A percentile compares a stretch with the other conserved stretches of the same genome.
These are phyloP conservation scores for Ustilago hordei DNA, from an alignment of 1,284 basidiomycete species.

Conservation along the genomic window DNA sequence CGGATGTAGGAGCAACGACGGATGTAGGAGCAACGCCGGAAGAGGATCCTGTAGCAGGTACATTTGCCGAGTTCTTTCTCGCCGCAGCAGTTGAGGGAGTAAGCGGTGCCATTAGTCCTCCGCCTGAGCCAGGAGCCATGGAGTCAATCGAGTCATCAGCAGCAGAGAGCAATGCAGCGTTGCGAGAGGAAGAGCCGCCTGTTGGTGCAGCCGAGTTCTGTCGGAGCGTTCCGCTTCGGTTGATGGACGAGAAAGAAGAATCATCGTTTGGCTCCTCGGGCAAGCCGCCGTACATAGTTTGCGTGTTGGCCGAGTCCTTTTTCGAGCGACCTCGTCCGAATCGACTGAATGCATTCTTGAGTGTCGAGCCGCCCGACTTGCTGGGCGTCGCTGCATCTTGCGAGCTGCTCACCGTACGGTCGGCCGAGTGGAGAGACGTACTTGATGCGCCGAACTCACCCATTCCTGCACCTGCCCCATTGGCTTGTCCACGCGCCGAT, in stretches of 20 bases:
- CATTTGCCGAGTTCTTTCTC: conserved; percentile 21
- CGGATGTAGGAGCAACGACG: neutral
- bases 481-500: conserved; percentile 26
- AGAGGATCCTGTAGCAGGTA: conserved; percentile 8
- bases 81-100: conserved; percentile 35
- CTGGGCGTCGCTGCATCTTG: conserved; percentile 32
- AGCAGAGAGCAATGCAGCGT: conserved; percentile 9
- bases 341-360: conserved; percentile 59
- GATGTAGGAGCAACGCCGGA: conserved; percentile 2
- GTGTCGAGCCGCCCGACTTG: conserved; percentile 49
- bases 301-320: conserved; percentile 48
- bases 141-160: conserved; percentile 50
- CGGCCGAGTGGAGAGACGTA: conserved; percentile 51
- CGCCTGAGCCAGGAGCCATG: conserved; percentile 28
- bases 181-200: conserved; percentile 25
- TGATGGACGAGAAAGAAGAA: conserved; percentile 45
- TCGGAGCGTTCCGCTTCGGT: conserved; percentile 32
- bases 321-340: conserved; percentile 53
- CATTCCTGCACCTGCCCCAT: conserved; percentile 39
- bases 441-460: conserved; percentile 55
- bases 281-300: conserved; percentile 53
- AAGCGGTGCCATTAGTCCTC: conserved; percentile 59
- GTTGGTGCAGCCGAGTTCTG: conserved; percentile 29
- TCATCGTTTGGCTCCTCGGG: conserved; percentile 36
- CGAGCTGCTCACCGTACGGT: conserved; percentile 33